Evolutionary conservation across 2,329 filamentous ascomycete species (phyloP).

Genomic region (Fusarium dimerum): DNA sequence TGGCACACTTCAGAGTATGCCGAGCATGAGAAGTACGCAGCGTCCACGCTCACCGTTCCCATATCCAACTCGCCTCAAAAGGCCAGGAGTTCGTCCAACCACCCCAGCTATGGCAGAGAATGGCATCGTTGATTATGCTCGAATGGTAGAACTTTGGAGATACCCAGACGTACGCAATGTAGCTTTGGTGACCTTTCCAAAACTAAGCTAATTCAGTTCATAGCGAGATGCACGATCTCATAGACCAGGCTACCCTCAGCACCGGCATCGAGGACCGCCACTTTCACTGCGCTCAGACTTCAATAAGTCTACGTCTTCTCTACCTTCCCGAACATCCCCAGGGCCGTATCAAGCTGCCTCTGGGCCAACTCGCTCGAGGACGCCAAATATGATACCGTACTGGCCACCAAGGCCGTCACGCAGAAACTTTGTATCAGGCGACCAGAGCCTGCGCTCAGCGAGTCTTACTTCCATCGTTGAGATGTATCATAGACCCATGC

Average conservation of each 20-base stretch:
- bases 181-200: not conserved
- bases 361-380: slow-evolving; percentile 32
- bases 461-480: slow-evolving; percentile 54
- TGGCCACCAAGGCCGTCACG: slow-evolving; percentile 31
- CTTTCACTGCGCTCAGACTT: slow-evolving; percentile 41
- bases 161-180: slow-evolving; percentile 43
- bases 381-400: slow-evolving; percentile 37
- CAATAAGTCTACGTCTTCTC: slow-evolving; percentile 43
- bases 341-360: slow-evolving; percentile 22
- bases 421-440: slow-evolving; percentile 35
- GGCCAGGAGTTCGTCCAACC: slow-evolving; percentile 51
- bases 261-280: slow-evolving; percentile 39
- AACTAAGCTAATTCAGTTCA: slow-evolving; percentile 8
- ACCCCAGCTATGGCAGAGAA: slow-evolving; percentile 52
- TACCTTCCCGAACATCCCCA: slow-evolving; percentile 35
- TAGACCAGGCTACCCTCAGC: slow-evolving; percentile 38
- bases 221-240: slow-evolving; percentile 48
- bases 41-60: slow-evolving; percentile 61
- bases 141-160: slow-evolving; percentile 52
- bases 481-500: slow-evolving; percentile 42
- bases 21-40: slow-evolving; percentile 44
- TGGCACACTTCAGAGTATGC: slow-evolving; percentile 49
- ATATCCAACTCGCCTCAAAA: slow-evolving; percentile 58
- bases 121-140: slow-evolving; percentile 50
- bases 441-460: slow-evolving; percentile 43